These are phyloP conservation scores for Elsinoe australis DNA, from an alignment of 2,329 filamentous ascomycete species.

Conservation along the genomic window DNA sequence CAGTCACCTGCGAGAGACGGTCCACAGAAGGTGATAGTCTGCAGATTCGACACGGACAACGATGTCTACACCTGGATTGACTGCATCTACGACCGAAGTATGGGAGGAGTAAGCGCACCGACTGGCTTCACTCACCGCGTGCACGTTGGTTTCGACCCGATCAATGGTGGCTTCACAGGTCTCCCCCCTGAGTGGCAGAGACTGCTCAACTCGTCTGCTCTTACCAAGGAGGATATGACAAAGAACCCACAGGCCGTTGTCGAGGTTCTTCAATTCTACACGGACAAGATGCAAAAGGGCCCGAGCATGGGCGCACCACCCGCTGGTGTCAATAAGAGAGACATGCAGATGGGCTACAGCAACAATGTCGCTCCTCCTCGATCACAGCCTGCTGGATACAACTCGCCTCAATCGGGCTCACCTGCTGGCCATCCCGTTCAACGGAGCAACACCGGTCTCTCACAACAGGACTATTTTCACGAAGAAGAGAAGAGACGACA, in stretches of 20 bases:
- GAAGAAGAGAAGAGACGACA: slow-evolving; percentile 35
- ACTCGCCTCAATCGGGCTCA: slow-evolving; percentile 20
- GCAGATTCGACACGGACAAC: slow-evolving; percentile 90
- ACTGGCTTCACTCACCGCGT: slow-evolving; percentile 97
- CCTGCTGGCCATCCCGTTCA: slow-evolving; percentile 18
- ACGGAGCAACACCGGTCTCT: slow-evolving; percentile 26
- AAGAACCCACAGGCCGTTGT: slow-evolving; percentile 68
- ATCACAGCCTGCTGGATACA: slow-evolving; percentile 37
- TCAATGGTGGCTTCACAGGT: slow-evolving; percentile 90
- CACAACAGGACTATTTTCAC: slow-evolving; percentile 26
- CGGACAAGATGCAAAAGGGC: slow-evolving; percentile 66
- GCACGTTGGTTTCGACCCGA: slow-evolving; percentile 93
- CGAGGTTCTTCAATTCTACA: slow-evolving; percentile 78
- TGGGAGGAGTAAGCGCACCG: slow-evolving; percentile 96
- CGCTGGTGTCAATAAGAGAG: slow-evolving; percentile 54
- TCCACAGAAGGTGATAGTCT: slow-evolving; percentile 73
- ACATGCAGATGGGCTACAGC: slow-evolving; percentile 44
- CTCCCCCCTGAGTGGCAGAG: slow-evolving; percentile 96
- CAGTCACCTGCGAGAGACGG: slow-evolving; percentile 71
- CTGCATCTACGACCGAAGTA: slow-evolving; percentile 92
- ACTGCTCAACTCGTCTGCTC: slow-evolving; percentile 87
- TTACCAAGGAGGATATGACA: slow-evolving; percentile 97
- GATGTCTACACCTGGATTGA: slow-evolving; percentile 99
- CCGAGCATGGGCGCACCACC: slow-evolving; percentile 61
- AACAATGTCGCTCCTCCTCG: slow-evolving; percentile 42